A percentile compares a stretch with the other conserved stretches of the same genome.
These are phyloP conservation scores for Eremochloa ophiuroides DNA, from an alignment of 176 grass and related monocot species.

Conservation along the genomic window DNA sequence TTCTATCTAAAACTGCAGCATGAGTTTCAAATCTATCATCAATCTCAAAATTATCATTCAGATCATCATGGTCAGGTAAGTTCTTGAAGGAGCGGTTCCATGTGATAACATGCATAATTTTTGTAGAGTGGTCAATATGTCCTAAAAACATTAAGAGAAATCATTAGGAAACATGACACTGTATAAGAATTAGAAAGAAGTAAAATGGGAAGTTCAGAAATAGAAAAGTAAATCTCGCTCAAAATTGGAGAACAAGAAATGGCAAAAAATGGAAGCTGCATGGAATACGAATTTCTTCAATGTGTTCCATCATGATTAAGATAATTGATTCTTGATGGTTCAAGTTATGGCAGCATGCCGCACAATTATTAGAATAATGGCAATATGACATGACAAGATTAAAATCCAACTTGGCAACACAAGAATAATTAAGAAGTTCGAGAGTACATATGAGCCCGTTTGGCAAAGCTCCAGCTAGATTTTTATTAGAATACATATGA, in stretches of 20 bases:
- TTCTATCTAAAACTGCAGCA: conserved; percentile 85
- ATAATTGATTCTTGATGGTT: neutral
- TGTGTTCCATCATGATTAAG: neutral
- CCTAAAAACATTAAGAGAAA: conserved; percentile 47
- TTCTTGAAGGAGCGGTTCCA: conserved; percentile 96
- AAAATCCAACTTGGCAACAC: neutral
- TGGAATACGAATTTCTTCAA: neutral
- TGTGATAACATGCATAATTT: conserved; percentile 95
- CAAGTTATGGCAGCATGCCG: neutral
- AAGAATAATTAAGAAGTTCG: neutral
- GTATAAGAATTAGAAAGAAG: neutral
- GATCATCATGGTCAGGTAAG: conserved; percentile 56
- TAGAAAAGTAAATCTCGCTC: conserved; percentile 2
- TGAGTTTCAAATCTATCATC: conserved; percentile 73
- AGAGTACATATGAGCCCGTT: too few species aligned
- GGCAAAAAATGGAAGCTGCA: neutral
- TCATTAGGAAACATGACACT: neutral
- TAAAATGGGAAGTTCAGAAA: conserved; percentile 15
- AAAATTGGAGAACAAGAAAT: neutral
- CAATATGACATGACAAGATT: neutral
- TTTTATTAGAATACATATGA: too few species aligned
- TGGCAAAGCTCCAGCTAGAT: too few species aligned
- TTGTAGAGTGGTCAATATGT: conserved; percentile 87
- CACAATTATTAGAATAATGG: neutral
- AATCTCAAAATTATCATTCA: conserved; percentile 51